Conservation (phyloP, 441 rosid species). For the Omphalea diandra region DNA sequence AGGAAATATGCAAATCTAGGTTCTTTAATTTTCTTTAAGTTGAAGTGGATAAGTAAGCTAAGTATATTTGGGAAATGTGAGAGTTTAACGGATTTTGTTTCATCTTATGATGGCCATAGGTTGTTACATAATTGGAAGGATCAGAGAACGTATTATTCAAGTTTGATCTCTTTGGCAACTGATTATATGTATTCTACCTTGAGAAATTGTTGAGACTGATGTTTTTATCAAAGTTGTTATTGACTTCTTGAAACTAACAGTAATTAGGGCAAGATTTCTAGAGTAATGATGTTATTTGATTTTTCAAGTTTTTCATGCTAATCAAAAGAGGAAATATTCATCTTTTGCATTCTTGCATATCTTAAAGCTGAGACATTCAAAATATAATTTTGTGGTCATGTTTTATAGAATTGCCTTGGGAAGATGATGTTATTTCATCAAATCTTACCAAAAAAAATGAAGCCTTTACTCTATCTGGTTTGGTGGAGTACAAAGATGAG, state of each 20-base stretch:
- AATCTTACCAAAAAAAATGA: constrained; percentile 75
- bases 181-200: not conserved
- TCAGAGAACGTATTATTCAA: not conserved
- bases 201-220: not conserved
- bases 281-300: not conserved
- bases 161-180: not conserved
- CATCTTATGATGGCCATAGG: not conserved
- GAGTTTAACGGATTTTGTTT: not conserved
- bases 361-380: constrained; percentile 17
- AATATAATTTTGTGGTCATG: constrained; percentile 19
- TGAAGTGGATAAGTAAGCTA: not conserved
- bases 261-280: not conserved
- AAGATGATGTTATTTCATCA: constrained; percentile 58
- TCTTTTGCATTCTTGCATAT: constrained; percentile 3
- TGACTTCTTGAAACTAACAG: not conserved
- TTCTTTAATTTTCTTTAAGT: not conserved
- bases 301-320: not conserved
- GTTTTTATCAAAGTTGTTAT: not conserved
- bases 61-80: not conserved
- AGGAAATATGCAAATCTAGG: not conserved
- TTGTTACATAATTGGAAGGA: not conserved
- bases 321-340: not conserved
- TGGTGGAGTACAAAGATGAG: constrained; percentile 92
- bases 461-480: constrained; percentile 87
- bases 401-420: constrained; percentile 62